Conservation (phyloP, 225 moss, liverwort and hornwort genomes). For the Pleurozium schreberi region DNA sequence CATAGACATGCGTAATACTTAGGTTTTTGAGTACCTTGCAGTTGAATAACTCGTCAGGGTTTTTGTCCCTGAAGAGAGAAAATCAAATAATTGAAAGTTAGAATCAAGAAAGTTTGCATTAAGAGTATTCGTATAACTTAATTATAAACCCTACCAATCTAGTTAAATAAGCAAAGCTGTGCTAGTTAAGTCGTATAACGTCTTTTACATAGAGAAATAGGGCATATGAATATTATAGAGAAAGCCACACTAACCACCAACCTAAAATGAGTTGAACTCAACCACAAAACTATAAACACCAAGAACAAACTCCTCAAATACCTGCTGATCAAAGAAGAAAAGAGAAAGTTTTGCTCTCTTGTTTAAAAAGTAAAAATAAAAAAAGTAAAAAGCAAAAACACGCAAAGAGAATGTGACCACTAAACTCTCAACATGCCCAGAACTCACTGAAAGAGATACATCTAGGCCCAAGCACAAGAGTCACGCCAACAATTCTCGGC, state of each 20-base stretch:
- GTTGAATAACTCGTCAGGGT: neutral
- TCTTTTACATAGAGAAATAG: neutral
- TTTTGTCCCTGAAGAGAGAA: neutral
- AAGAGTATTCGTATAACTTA: neutral
- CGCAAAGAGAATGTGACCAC: neutral
- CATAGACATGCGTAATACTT: neutral
- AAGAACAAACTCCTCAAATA: neutral
- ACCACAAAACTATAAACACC: neutral
- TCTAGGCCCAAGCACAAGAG: conserved; percentile 10
- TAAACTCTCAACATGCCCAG: neutral
- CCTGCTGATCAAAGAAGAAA: neutral
- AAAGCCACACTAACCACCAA: conserved; percentile 52
- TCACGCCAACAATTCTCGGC: neutral
- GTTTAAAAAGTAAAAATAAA: neutral
- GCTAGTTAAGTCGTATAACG: neutral
- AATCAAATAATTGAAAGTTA: neutral
- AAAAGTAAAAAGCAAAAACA: neutral
- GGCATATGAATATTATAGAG: conserved; percentile 7
- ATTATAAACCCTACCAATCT: neutral
- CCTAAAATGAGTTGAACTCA: neutral
- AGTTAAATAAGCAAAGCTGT: neutral
- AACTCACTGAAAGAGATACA: conserved; percentile 13
- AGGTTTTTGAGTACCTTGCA: conserved; percentile 14
- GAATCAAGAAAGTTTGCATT: neutral
- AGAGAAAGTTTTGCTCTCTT: neutral